A percentile compares a stretch with the other conserved stretches of the same genome.
phyloP scores from a whole-genome alignment of 768 basidiomycete genomes.

The Termitomyces sp. region DNA sequence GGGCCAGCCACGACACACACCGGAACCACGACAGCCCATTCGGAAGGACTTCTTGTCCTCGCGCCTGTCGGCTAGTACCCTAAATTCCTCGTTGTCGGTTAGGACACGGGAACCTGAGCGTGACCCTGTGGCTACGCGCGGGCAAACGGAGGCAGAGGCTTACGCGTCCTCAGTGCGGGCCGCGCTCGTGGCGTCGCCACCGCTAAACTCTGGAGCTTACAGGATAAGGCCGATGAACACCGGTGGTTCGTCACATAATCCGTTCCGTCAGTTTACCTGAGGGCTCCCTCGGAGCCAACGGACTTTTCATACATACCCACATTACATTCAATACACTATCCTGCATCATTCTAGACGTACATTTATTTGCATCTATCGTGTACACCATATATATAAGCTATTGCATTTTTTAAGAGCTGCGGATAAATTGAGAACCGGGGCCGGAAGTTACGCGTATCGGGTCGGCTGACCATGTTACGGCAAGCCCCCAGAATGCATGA shows the following conservation, averaged over 20 bases:
- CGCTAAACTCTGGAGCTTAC: slow-evolving; percentile 33
- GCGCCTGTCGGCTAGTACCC: slow-evolving; percentile 49
- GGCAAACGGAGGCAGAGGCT: slow-evolving; percentile 56
- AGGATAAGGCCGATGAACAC: slow-evolving; percentile 43
- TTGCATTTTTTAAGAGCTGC: slow-evolving; percentile 9
- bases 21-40: slow-evolving; percentile 76
- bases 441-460: slow-evolving; percentile 7
- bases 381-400: slow-evolving; percentile 8
- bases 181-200: slow-evolving; percentile 25
- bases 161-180: slow-evolving; percentile 53
- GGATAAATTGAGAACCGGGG: slow-evolving; percentile 11
- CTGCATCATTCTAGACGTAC: slow-evolving; percentile 6
- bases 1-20: slow-evolving; percentile 55
- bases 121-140: slow-evolving; percentile 16
- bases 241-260: slow-evolving; percentile 51
- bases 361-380: slow-evolving; percentile 2
- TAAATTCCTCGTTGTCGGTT: slow-evolving; percentile 35
- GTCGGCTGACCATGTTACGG: slow-evolving; percentile 16
- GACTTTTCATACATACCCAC: background rate
- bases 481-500: background rate
- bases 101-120: slow-evolving; percentile 15
- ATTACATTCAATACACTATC: background rate
- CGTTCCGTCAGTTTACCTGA: slow-evolving; percentile 38
- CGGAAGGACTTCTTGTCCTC: slow-evolving; percentile 43
- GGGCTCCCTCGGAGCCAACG: background rate